phyloP scores from a whole-genome alignment of 2,329 filamentous ascomycete genomes.

The Trichoderma oligosporum region DNA sequence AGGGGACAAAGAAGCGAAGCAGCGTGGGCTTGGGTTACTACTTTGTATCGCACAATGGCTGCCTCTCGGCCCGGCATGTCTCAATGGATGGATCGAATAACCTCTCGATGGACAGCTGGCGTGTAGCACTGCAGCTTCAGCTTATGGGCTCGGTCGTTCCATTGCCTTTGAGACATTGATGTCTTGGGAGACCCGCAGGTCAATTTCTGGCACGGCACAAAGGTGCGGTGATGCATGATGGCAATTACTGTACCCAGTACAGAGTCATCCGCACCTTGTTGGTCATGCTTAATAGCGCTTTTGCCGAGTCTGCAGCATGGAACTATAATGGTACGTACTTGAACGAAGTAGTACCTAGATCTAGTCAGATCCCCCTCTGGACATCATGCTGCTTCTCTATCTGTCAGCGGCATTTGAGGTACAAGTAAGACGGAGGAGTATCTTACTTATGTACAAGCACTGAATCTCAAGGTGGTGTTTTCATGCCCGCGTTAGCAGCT shows the following conservation, averaged over 20 bases:
- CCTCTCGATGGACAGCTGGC: background rate
- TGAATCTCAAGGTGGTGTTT: slow-evolving; percentile 2
- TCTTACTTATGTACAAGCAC: too few relatives aligned
- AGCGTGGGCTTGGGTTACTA: too few relatives aligned
- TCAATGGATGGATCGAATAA: background rate
- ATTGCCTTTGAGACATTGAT: background rate
- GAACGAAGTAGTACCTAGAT: background rate
- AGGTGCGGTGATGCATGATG: background rate
- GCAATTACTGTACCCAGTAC: background rate
- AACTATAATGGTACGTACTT: too few relatives aligned
- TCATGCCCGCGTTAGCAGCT: background rate
- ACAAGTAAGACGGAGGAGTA: too few relatives aligned
- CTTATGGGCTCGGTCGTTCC: slow-evolving; percentile 7
- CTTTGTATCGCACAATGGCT: too few relatives aligned
- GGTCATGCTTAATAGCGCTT: background rate
- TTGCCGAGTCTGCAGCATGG: background rate
- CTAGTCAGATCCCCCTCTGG: slow-evolving; percentile 8
- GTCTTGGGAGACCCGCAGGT: background rate
- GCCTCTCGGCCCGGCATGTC: too few relatives aligned
- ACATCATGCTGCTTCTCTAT: background rate
- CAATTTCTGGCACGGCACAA: background rate
- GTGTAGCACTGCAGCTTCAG: slow-evolving; percentile 15
- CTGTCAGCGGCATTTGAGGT: background rate
- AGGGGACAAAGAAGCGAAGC: background rate
- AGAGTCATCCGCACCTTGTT: background rate